Evolutionary conservation across 2,329 filamentous ascomycete species (phyloP).

Genomic region (Claviceps sp.): DNA sequence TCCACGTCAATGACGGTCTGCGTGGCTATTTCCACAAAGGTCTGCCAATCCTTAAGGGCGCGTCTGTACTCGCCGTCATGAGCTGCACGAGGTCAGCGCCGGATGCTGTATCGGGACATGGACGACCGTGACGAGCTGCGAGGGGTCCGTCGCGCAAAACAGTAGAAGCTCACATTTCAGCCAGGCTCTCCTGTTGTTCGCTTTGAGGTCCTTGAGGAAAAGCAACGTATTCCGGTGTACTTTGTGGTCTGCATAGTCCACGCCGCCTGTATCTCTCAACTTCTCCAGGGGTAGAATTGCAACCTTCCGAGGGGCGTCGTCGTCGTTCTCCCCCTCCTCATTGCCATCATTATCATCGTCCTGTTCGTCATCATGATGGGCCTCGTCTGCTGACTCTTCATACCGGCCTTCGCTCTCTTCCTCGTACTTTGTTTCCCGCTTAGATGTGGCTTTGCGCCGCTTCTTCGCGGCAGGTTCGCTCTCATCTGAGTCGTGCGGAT

Average conservation of each 20-base stretch:
- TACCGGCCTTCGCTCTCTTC: conserved; percentile 12
- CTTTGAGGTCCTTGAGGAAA: conserved; percentile 45
- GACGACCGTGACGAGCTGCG: too few relatives aligned
- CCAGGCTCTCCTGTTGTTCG: conserved; percentile 46
- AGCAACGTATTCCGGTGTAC: conserved; percentile 44
- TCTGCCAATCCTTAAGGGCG: conserved; percentile 68
- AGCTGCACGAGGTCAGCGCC: conserved; percentile 30
- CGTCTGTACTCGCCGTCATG: conserved; percentile 69
- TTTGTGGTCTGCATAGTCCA: conserved; percentile 35
- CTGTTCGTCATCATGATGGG: conserved; percentile 10
- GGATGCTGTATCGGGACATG: background rate
- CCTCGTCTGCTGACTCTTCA: conserved; percentile 14
- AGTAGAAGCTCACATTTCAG: conserved; percentile 35
- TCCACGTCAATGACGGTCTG: conserved; percentile 59
- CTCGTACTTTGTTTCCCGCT: conserved; percentile 6
- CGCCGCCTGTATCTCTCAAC: conserved; percentile 19
- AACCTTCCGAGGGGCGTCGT: conserved; percentile 21
- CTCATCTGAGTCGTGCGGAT: conserved; percentile 3
- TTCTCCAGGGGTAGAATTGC: conserved; percentile 23
- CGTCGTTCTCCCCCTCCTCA: conserved; percentile 16
- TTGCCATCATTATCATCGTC: conserved; percentile 13
- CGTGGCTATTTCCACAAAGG: conserved; percentile 61
- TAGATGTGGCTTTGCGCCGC: conserved; percentile 15
- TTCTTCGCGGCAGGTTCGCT: conserved; percentile 13
- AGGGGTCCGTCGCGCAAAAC: background rate